These are phyloP conservation scores for Colletotrichum magnum DNA, from an alignment of 2,329 filamentous ascomycete species.

Conservation along the genomic window DNA sequence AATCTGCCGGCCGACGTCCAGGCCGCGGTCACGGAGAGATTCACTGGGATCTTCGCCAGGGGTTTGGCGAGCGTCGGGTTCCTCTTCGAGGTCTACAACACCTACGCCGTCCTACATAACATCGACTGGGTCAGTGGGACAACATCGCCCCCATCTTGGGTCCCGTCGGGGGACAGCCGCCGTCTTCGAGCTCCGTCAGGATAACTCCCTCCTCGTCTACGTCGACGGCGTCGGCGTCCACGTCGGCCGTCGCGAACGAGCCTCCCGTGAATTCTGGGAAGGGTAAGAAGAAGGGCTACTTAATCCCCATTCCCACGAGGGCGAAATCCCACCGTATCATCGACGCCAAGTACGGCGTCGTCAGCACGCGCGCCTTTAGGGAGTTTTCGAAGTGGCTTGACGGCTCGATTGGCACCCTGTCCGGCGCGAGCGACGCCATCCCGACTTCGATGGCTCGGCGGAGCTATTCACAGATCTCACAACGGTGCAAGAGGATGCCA, in stretches of 20 bases:
- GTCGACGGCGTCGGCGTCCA: not conserved
- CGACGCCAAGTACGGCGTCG: not conserved
- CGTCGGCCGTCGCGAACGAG: not conserved
- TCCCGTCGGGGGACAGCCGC: not conserved
- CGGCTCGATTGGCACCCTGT: not conserved
- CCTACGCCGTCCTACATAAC: slow-evolving; percentile 15
- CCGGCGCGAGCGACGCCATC: not conserved
- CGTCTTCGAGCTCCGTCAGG: not conserved
- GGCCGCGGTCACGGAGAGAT: not conserved
- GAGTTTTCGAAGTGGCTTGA: slow-evolving; percentile 13
- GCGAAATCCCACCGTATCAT: not conserved
- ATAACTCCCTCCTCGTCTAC: not conserved
- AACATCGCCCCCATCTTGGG: slow-evolving; percentile 13
- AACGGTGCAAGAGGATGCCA: slow-evolving; percentile 5
- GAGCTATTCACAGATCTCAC: slow-evolving; percentile 5
- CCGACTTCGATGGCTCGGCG: not conserved
- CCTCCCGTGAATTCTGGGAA: not conserved
- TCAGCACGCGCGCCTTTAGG: not conserved
- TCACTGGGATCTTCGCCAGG: not conserved
- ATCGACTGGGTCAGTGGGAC: slow-evolving; percentile 3
- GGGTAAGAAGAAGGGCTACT: not conserved
- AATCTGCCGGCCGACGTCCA: not conserved
- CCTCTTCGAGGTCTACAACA: slow-evolving; percentile 1
- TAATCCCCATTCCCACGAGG: not conserved
- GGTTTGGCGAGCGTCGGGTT: slow-evolving; percentile 8